A percentile compares a stretch with the other conserved stretches of the same genome.
Conservation (phyloP, 2,329 filamentous ascomycete genomes). For the Ophiostoma himal-ulmi region DNA sequence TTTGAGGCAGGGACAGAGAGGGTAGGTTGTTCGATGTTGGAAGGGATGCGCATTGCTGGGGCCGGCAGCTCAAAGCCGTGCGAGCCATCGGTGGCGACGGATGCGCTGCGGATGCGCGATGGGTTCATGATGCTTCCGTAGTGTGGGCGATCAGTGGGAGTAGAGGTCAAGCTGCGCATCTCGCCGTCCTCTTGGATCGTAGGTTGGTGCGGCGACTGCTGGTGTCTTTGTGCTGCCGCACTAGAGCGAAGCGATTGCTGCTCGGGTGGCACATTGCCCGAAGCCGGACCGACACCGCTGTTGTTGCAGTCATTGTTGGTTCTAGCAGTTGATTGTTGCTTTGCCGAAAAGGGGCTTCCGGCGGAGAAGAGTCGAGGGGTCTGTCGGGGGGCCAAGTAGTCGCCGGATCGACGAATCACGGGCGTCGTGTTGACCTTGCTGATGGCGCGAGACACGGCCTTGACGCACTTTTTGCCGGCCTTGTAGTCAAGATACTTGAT, state of each 20-base stretch:
- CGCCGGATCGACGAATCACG: constrained; percentile 31
- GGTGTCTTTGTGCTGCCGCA: not conserved
- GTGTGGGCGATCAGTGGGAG: constrained; percentile 37
- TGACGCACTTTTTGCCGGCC: constrained; percentile 89
- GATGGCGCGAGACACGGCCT: constrained; percentile 69
- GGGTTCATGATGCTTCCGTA: constrained; percentile 51
- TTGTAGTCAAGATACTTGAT: constrained; percentile 95
- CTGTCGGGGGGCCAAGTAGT: constrained; percentile 33
- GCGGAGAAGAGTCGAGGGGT: constrained; percentile 28
- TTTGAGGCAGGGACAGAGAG: not conserved
- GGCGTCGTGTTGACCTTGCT: constrained; percentile 54
- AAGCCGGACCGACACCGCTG: not conserved
- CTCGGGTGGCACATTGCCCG: constrained; percentile 21
- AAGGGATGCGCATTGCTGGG: constrained; percentile 45
- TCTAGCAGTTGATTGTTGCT: not conserved
- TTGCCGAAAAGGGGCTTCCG: constrained; percentile 29
- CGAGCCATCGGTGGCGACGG: constrained; percentile 21
- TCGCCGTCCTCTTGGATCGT: constrained; percentile 30
- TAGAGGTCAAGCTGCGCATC: constrained; percentile 38
- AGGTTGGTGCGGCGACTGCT: constrained; percentile 2
- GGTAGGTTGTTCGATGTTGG: constrained; percentile 29
- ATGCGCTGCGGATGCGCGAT: constrained; percentile 32
- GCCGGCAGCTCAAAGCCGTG: constrained; percentile 48
- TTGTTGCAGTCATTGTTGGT: not conserved
- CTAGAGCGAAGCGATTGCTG: constrained; percentile 27